Percentiles rank a stretch among this genome's conserved stretches.
Evolutionary conservation across 2,329 filamentous ascomycete genomes (phyloP).

Genomic region (Ophiosphaerella narmari): DNA sequence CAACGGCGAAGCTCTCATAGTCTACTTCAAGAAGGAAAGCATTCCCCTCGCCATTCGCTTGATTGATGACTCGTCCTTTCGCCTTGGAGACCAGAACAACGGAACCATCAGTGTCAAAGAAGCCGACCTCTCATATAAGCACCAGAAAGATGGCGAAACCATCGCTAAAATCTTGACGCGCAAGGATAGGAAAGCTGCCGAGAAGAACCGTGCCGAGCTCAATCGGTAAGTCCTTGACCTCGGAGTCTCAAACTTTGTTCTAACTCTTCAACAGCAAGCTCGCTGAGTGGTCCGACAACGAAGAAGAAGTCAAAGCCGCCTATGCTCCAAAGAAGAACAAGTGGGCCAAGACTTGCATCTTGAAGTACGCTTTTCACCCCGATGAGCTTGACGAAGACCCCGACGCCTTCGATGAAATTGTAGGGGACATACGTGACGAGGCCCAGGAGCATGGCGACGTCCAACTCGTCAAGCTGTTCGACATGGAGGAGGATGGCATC

Average conservation of each 20-base stretch:
- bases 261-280: constrained; percentile 66
- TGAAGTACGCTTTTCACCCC: constrained; percentile 93
- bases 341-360: constrained; percentile 80
- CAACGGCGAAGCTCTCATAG: constrained; percentile 90
- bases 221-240: constrained; percentile 57
- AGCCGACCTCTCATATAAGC: constrained; percentile 92
- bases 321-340: constrained; percentile 57
- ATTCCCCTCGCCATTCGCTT: constrained; percentile 83
- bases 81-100: constrained; percentile 58
- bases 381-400: constrained; percentile 84
- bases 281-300: constrained; percentile 93
- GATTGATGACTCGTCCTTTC: constrained; percentile 81
- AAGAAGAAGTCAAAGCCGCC: constrained; percentile 53
- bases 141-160: constrained; percentile 66
- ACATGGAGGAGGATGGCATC: constrained; percentile 82
- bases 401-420: constrained; percentile 83
- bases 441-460: constrained; percentile 84
- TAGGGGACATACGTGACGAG: constrained; percentile 90
- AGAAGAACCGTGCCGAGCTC: constrained; percentile 87
- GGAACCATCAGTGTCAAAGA: constrained; percentile 75
- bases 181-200: constrained; percentile 85
- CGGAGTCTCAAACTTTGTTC: neutral
- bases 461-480: constrained; percentile 89
- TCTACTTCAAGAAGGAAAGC: constrained; percentile 95
- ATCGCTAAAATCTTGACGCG: constrained; percentile 57